Conservation (phyloP, 108 stramenopile genomes). For the Skeletonema grethae region DNA sequence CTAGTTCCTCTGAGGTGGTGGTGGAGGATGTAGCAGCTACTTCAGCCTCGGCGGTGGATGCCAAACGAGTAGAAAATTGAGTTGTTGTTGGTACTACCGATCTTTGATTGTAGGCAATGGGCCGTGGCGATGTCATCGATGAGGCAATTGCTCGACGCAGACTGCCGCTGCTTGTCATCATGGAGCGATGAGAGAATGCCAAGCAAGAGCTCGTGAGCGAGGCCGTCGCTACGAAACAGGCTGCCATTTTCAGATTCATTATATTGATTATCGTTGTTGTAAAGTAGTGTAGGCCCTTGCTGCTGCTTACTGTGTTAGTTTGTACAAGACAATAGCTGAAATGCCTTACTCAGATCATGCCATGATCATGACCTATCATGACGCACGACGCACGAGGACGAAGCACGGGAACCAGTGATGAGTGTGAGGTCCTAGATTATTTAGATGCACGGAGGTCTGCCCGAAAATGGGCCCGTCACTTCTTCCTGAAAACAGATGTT, state of each 20-base stretch:
- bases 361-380: too few species aligned
- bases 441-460: too few species aligned
- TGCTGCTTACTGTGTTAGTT: neutral
- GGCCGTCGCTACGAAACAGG: conserved; percentile 9
- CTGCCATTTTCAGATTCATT: conserved; percentile 42
- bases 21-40: neutral
- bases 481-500: too few species aligned
- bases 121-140: neutral
- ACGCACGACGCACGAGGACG: too few species aligned
- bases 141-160: neutral
- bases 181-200: conserved; percentile 13
- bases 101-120: neutral
- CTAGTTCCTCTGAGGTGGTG: conserved; percentile 9
- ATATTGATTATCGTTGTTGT: neutral
- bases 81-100: neutral
- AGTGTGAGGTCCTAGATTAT: too few species aligned
- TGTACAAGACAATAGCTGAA: neutral
- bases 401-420: too few species aligned
- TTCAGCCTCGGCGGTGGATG: conserved; percentile 15
- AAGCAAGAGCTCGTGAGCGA: conserved; percentile 3
- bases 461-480: too few species aligned
- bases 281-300: neutral
- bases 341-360: too few species aligned
- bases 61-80: neutral
- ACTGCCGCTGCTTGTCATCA: neutral